These are phyloP conservation scores for Suillus americanus DNA, from an alignment of 768 basidiomycete genomes.

Conservation along the genomic window DNA sequence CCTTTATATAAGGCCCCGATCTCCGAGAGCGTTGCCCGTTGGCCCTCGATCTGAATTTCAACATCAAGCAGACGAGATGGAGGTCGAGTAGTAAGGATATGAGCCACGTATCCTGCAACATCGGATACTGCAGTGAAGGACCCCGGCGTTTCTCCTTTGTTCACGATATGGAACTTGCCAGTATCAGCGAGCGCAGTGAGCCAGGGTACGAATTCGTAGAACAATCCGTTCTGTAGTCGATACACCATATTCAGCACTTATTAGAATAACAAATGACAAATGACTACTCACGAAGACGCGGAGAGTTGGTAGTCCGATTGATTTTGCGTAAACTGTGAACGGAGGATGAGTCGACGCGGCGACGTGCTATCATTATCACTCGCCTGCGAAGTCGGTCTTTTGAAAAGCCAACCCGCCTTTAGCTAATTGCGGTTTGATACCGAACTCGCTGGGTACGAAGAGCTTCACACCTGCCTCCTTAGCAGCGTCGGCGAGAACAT, in stretches of 20 bases:
- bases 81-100: constrained; percentile 20
- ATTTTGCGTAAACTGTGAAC: constrained; percentile 13
- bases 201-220: constrained; percentile 28
- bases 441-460: constrained; percentile 32
- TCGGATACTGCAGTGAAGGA: constrained; percentile 28
- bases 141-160: constrained; percentile 17
- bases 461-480: constrained; percentile 29
- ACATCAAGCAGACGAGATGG: constrained; percentile 9
- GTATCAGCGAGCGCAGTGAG: constrained; percentile 16
- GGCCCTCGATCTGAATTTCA: constrained; percentile 17
- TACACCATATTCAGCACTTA: neutral
- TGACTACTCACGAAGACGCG: constrained; percentile 21
- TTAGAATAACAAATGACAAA: neutral
- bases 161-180: constrained; percentile 18
- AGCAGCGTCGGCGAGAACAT: constrained; percentile 26
- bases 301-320: constrained; percentile 16
- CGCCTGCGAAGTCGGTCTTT: constrained; percentile 20
- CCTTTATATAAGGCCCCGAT: constrained; percentile 14
- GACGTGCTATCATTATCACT: neutral
- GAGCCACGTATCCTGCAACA: constrained; percentile 22
- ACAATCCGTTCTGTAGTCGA: constrained; percentile 15
- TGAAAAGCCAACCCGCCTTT: constrained; percentile 12
- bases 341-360: neutral
- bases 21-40: constrained; percentile 13
- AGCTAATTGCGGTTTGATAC: constrained; percentile 16